Conservation (phyloP, 331 rosid species). For the Rosa hybrid region DNA sequence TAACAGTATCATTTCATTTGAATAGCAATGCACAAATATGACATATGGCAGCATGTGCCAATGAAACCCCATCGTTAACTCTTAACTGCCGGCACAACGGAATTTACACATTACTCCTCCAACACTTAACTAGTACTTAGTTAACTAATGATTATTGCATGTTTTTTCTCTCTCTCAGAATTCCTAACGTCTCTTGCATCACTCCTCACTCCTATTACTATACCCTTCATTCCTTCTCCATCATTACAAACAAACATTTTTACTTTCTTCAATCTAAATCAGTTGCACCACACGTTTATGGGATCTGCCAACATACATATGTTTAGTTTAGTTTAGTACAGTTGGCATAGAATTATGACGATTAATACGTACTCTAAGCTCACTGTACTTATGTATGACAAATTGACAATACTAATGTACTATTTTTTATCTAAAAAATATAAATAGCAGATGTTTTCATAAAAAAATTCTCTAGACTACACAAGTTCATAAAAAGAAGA, state of each 20-base stretch:
- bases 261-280: neutral
- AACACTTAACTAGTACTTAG: neutral
- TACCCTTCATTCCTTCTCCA: neutral
- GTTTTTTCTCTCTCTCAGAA: neutral
- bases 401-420: too few species aligned
- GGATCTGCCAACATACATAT: neutral
- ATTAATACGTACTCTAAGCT: too few species aligned
- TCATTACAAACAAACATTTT: neutral
- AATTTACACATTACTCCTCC: constrained; percentile 3
- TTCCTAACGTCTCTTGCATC: neutral
- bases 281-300: neutral
- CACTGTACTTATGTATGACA: too few species aligned
- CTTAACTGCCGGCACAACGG: constrained; percentile 12
- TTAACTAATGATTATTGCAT: neutral
- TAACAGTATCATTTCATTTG: neutral
- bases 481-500: neutral
- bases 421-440: too few species aligned
- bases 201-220: neutral
- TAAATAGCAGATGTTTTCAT: too few species aligned
- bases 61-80: constrained; percentile 13
- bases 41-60: constrained; percentile 3
- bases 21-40: neutral
- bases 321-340: too few species aligned
- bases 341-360: neutral
- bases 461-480: too few species aligned